These are phyloP conservation scores for Micractinium conductrix DNA, from an alignment of 139 green algal species.

Conservation along the genomic window DNA sequence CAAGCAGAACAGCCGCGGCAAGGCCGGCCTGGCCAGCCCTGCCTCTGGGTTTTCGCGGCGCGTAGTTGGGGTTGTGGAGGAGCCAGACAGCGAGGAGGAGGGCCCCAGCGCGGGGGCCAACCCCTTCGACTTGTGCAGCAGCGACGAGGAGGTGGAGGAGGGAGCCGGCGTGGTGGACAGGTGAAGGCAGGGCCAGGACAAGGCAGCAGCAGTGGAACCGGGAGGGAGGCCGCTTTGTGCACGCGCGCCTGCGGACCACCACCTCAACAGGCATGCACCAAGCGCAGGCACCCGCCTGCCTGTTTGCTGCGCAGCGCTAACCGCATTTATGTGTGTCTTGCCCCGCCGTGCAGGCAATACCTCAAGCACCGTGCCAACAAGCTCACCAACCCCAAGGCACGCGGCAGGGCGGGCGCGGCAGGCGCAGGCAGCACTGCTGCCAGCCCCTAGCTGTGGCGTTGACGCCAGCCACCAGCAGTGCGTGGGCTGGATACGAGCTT, in stretches of 20 bases:
- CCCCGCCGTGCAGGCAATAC: slow-evolving; percentile 17
- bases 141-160: neutral
- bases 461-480: too few species aligned
- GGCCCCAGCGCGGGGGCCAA: neutral
- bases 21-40: neutral
- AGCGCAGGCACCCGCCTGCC: too few species aligned
- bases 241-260: neutral
- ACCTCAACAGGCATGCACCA: too few species aligned
- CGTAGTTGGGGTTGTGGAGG: slow-evolving; percentile 25
- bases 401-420: neutral
- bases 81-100: slow-evolving; percentile 9
- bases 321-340: too few species aligned
- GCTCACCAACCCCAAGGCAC: slow-evolving; percentile 24
- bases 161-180: slow-evolving; percentile 23
- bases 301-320: too few species aligned
- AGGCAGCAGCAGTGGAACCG: neutral
- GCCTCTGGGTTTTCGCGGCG: neutral
- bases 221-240: neutral
- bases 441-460: too few species aligned
- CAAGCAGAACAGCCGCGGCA: too few species aligned
- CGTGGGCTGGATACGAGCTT: too few species aligned
- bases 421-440: neutral
- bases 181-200: neutral
- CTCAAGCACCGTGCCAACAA: slow-evolving; percentile 31
- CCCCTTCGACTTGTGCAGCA: slow-evolving; percentile 21